These are phyloP conservation scores for Pleurotus eryngii DNA, from an alignment of 768 basidiomycete genomes.

Conservation along the genomic window DNA sequence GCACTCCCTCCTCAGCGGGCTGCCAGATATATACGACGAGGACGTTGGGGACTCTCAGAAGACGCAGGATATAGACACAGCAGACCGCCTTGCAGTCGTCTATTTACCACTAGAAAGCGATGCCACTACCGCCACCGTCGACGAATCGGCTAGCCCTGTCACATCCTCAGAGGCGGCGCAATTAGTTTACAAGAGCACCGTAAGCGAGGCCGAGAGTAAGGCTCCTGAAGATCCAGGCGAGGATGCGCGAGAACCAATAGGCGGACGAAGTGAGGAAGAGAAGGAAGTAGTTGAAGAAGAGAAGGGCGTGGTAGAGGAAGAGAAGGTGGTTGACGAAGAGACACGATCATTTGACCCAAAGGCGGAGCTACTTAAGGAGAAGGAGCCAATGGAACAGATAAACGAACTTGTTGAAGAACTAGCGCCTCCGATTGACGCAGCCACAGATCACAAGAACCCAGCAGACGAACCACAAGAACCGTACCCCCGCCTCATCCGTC, in stretches of 20 bases:
- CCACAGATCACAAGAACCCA: not conserved
- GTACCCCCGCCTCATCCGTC: slow-evolving; percentile 9
- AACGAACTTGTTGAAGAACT: not conserved
- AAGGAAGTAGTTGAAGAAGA: not conserved
- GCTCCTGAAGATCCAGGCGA: not conserved
- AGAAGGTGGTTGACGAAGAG: not conserved
- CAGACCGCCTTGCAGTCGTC: not conserved
- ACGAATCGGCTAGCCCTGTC: too few relatives aligned
- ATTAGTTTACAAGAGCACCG: not conserved
- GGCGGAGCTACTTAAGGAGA: not conserved
- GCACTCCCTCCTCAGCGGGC: slow-evolving; percentile 66
- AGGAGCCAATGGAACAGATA: not conserved
- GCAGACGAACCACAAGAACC: not conserved
- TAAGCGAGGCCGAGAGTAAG: not conserved
- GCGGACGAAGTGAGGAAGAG: not conserved
- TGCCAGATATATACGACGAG: slow-evolving; percentile 53
- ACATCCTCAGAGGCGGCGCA: too few relatives aligned
- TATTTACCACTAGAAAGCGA: not conserved
- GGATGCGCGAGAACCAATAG: not conserved
- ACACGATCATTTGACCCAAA: not conserved
- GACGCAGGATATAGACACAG: not conserved
- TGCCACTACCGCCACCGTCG: not conserved
- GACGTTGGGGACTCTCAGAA: slow-evolving; percentile 4
- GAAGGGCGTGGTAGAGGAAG: not conserved
- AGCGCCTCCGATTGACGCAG: not conserved